These are phyloP conservation scores for Emiliania huxleyi DNA, from an alignment of 78 protist genomes.

Conservation along the genomic window DNA sequence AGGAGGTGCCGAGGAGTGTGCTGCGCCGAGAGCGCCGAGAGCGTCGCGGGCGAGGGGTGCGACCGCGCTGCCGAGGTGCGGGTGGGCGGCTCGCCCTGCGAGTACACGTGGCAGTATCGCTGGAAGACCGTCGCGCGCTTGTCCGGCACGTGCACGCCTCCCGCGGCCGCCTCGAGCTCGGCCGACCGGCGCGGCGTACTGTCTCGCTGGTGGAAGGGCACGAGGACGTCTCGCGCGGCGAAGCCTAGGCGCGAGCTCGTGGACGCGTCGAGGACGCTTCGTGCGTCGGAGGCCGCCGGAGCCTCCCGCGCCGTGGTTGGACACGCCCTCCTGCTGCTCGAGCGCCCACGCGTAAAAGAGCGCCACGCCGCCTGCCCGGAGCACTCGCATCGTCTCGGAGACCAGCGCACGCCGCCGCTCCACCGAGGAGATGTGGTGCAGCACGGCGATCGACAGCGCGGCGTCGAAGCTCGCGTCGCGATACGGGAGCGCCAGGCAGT, in stretches of 20 bases:
- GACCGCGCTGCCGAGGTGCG: too few relatives aligned
- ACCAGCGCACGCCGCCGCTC: neutral
- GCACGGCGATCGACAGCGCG: slow-evolving; percentile 30
- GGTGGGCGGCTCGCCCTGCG: too few relatives aligned
- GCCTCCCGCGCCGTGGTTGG: too few relatives aligned
- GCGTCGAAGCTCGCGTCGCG: neutral
- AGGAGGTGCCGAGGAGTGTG: too few relatives aligned
- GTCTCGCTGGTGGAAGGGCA: slow-evolving; percentile 1
- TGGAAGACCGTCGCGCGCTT: neutral
- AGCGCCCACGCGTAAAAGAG: slow-evolving; percentile 34
- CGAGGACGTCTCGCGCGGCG: neutral
- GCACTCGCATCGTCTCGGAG: neutral
- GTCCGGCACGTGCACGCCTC: neutral
- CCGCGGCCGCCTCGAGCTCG: neutral
- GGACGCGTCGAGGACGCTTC: too few relatives aligned
- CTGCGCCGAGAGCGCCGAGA: too few relatives aligned
- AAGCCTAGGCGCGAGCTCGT: neutral
- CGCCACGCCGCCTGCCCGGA: neutral
- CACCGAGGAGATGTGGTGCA: slow-evolving; percentile 32
- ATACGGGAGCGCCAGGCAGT: neutral
- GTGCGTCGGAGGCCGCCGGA: too few relatives aligned
- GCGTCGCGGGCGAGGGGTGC: too few relatives aligned
- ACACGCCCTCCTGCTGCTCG: neutral
- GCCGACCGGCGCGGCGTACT: neutral
- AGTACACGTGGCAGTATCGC: slow-evolving; percentile 44